Percentiles rank a stretch among this genome's conserved stretches.
Evolutionary conservation across 2,329 filamentous ascomycete genomes (phyloP).

Genomic region (Tolypocladium ovalisporum): DNA sequence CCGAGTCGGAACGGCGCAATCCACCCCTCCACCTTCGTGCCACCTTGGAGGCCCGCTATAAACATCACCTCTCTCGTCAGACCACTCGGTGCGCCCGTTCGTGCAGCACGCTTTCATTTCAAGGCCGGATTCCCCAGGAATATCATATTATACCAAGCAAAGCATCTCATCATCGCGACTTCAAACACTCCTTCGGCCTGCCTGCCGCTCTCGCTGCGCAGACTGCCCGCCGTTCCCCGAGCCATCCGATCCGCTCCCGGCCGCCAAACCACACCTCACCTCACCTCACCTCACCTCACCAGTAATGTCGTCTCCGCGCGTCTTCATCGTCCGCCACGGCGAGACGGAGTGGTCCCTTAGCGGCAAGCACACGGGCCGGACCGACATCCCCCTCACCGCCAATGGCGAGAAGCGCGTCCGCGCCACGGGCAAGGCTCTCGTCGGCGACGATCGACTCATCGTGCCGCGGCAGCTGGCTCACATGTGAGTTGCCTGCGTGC

Average conservation of each 20-base stretch:
- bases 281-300: neutral
- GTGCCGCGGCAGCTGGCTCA: conserved; percentile 72
- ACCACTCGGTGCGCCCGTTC: neutral
- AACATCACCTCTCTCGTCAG: neutral
- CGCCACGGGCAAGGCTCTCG: conserved; percentile 71
- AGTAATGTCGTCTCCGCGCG: conserved; percentile 45
- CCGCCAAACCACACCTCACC: neutral
- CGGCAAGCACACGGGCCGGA: conserved; percentile 71
- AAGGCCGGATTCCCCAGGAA: neutral
- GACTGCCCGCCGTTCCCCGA: neutral
- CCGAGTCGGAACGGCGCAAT: neutral
- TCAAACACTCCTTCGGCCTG: neutral
- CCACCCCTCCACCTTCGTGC: neutral
- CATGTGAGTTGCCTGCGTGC: conserved; percentile 46
- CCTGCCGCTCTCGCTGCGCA: neutral
- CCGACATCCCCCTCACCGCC: conserved; percentile 76
- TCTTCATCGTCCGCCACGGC: conserved; percentile 80
- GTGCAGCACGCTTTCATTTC: neutral
- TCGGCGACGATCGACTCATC: conserved; percentile 76
- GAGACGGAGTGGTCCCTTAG: conserved; percentile 93
- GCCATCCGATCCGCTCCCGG: neutral
- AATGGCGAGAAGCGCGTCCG: conserved; percentile 68
- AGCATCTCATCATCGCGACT: neutral
- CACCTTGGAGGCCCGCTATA: neutral
- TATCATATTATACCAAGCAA: neutral